Evolutionary conservation across 1,284 basidiomycete species (phyloP).

Genomic region (Grifola frondosa): DNA sequence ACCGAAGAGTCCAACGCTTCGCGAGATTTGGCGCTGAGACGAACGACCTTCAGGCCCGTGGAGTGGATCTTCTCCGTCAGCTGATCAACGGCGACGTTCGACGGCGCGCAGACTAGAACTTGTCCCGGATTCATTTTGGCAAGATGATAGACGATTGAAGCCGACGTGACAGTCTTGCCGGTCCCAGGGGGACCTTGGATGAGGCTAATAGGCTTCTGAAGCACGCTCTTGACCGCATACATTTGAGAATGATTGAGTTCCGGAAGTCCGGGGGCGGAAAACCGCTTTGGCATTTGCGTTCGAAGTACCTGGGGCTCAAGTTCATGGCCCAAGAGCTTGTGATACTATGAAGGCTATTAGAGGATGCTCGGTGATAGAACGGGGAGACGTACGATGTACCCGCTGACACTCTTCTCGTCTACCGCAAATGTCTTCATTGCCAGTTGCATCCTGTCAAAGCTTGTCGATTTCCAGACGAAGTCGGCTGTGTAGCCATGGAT

Average conservation of each 20-base stretch:
- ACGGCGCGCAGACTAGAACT: slow-evolving; percentile 98
- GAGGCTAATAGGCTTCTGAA: slow-evolving; percentile 97
- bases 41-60: slow-evolving; percentile 96
- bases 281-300: slow-evolving; percentile 94
- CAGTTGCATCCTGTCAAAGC: slow-evolving; percentile 98
- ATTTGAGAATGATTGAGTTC: slow-evolving; percentile 99
- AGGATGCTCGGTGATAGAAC: slow-evolving; percentile 9
- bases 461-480: slow-evolving; percentile 99
- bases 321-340: slow-evolving; percentile 97
- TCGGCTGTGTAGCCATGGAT: slow-evolving; percentile 95
- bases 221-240: slow-evolving; percentile 97
- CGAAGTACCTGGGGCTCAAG: slow-evolving; percentile 87
- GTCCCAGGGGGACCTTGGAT: slow-evolving; percentile 99
- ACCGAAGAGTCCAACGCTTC: slow-evolving; percentile 96
- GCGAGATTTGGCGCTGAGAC: slow-evolving; percentile 95
- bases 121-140: slow-evolving; percentile 99
- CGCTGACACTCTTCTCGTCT: slow-evolving; percentile 98
- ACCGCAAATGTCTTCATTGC: slow-evolving; percentile 99
- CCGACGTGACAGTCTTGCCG: slow-evolving; percentile 99
- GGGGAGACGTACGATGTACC: slow-evolving; percentile 79
- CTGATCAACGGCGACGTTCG: slow-evolving; percentile 99
- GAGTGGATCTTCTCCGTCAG: slow-evolving; percentile 98
- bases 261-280: slow-evolving; percentile 95
- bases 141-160: slow-evolving; percentile 97
- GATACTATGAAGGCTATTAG: slow-evolving; percentile 62